Evolutionary conservation across 1,284 basidiomycete species (phyloP).

Genomic region (Leccinum huronense): DNA sequence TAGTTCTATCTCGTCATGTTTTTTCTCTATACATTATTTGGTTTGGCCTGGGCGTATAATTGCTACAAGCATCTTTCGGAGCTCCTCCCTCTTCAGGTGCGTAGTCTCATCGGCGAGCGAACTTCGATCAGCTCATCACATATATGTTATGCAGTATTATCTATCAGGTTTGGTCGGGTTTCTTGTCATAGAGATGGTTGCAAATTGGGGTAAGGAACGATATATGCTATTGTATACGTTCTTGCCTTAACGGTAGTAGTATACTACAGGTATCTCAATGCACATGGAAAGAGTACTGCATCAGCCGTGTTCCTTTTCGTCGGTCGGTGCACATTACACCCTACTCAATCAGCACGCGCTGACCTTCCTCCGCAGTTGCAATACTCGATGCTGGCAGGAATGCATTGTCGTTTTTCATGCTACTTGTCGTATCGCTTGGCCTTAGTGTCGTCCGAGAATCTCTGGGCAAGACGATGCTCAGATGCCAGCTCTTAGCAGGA

Average conservation of each 20-base stretch:
- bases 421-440: slow-evolving; percentile 88
- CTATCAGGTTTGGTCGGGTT: slow-evolving; percentile 85
- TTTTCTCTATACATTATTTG: slow-evolving; percentile 71
- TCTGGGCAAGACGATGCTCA: slow-evolving; percentile 76
- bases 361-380: slow-evolving; percentile 53
- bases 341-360: not conserved
- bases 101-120: slow-evolving; percentile 19
- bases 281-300: slow-evolving; percentile 73
- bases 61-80: slow-evolving; percentile 84
- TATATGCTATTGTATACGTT: not conserved
- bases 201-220: slow-evolving; percentile 69
- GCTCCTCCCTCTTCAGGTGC: slow-evolving; percentile 80
- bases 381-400: slow-evolving; percentile 93
- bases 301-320: slow-evolving; percentile 85
- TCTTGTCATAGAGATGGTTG: slow-evolving; percentile 91
- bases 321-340: slow-evolving; percentile 45
- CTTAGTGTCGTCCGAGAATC: slow-evolving; percentile 82
- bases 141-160: slow-evolving; percentile 66
- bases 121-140: slow-evolving; percentile 8
- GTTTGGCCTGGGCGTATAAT: slow-evolving; percentile 77
- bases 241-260: slow-evolving; percentile 39
- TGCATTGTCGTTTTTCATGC: slow-evolving; percentile 92
- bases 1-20: slow-evolving; percentile 91
- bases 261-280: slow-evolving; percentile 89
- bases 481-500: slow-evolving; percentile 72